Conservation (phyloP, 2,329 filamentous ascomycete species). For the Chaetomiaceae sp. region DNA sequence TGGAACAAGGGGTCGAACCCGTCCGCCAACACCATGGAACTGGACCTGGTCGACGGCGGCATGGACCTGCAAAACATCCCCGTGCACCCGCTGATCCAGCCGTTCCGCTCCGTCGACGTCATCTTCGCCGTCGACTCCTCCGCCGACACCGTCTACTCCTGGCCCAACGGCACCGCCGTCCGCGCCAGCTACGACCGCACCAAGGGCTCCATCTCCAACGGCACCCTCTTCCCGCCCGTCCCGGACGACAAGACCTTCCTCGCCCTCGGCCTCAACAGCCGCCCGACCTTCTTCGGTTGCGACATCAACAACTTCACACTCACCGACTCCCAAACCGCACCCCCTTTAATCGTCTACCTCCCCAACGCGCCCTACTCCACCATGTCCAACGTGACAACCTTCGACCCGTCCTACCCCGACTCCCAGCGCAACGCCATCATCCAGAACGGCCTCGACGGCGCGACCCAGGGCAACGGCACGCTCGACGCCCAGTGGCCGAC, state of each 20-base stretch:
- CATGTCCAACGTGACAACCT: slow-evolving; percentile 76
- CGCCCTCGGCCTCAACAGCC: slow-evolving; percentile 53
- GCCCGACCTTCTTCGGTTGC: slow-evolving; percentile 62
- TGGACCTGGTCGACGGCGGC: slow-evolving; percentile 48
- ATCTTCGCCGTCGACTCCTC: slow-evolving; percentile 62
- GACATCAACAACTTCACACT: slow-evolving; percentile 34
- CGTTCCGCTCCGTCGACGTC: slow-evolving; percentile 51
- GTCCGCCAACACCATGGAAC: slow-evolving; percentile 32
- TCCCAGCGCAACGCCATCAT: slow-evolving; percentile 73
- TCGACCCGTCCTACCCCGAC: slow-evolving; percentile 59
- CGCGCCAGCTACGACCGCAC: slow-evolving; percentile 54
- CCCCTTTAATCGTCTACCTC: slow-evolving; percentile 55
- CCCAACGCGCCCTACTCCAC: slow-evolving; percentile 78
- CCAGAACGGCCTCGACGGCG: slow-evolving; percentile 78
- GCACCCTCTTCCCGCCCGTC: slow-evolving; percentile 54
- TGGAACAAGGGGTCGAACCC: slow-evolving; percentile 43
- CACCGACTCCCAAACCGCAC: slow-evolving; percentile 13
- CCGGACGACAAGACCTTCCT: slow-evolving; percentile 53
- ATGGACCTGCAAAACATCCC: slow-evolving; percentile 47
- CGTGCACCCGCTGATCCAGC: slow-evolving; percentile 47
- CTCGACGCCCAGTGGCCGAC: slow-evolving; percentile 69
- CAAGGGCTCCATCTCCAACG: slow-evolving; percentile 42
- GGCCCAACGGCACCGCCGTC: slow-evolving; percentile 58
- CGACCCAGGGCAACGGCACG: slow-evolving; percentile 77
- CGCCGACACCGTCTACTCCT: slow-evolving; percentile 53